Evolutionary conservation across 1,284 basidiomycete species (phyloP).

Genomic region (Taiwanofungus camphoratus): DNA sequence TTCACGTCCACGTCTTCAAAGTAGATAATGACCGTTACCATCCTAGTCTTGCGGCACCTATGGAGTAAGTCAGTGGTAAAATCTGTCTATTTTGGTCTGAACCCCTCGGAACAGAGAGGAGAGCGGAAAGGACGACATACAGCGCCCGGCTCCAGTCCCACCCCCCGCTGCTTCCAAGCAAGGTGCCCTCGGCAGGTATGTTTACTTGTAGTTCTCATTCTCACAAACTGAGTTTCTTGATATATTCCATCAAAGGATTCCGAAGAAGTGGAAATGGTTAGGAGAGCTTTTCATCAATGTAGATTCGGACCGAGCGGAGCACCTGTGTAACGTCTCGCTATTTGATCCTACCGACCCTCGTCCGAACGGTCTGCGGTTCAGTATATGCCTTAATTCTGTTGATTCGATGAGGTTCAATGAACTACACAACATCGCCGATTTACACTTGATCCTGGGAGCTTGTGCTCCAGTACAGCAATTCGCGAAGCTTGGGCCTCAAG

Average conservation of each 20-base stretch:
- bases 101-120: not conserved
- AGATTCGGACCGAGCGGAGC: slow-evolving; percentile 29
- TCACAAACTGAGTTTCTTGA: no score
- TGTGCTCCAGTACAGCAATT: slow-evolving; percentile 47
- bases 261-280: slow-evolving; percentile 33
- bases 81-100: no score
- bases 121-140: not conserved
- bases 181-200: slow-evolving; percentile 6
- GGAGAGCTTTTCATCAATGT: slow-evolving; percentile 30
- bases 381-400: slow-evolving; percentile 32
- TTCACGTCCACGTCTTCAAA: not conserved
- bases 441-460: slow-evolving; percentile 40
- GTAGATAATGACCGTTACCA: slow-evolving; percentile 1
- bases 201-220: no score
- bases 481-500: slow-evolving; percentile 38
- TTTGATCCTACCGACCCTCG: slow-evolving; percentile 37
- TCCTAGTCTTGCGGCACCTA: slow-evolving; percentile 31
- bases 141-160: slow-evolving; percentile 2
- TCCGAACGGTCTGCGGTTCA: slow-evolving; percentile 42
- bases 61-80: slow-evolving; percentile 18
- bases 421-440: slow-evolving; percentile 41
- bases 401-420: slow-evolving; percentile 40
- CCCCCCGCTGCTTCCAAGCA: not conserved
- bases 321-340: slow-evolving; percentile 44
- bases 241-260: slow-evolving; percentile 9